Percentiles rank a stretch among this genome's conserved stretches.
Conservation (phyloP, 345 rosid species). For the Brassica cretica region DNA sequence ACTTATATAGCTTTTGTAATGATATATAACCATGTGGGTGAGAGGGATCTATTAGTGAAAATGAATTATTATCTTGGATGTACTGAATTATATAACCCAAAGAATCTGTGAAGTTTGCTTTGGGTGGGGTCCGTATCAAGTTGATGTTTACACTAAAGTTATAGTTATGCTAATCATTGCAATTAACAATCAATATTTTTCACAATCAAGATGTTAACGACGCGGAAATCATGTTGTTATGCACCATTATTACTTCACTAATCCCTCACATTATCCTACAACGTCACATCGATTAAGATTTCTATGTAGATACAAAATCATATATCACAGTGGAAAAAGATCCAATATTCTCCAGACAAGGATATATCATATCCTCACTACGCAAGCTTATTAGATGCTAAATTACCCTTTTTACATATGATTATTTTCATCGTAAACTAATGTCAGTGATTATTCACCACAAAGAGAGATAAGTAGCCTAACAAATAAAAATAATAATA, state of each 20-base stretch:
- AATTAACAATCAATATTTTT: conserved; percentile 48
- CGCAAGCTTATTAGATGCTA: background rate
- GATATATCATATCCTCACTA: background rate
- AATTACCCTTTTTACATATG: background rate
- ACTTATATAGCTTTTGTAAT: conserved; percentile 15
- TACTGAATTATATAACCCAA: conserved; percentile 61
- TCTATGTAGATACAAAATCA: conserved; percentile 24
- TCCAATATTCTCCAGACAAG: conserved; percentile 8
- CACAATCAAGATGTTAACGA: conserved; percentile 51
- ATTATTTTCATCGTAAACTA: background rate
- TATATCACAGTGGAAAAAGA: background rate
- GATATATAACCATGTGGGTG: conserved; percentile 31
- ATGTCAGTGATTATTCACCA: background rate
- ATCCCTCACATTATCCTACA: conserved; percentile 36
- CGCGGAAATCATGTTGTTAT: conserved; percentile 54
- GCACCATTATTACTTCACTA: conserved; percentile 60
- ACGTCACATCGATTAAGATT: conserved; percentile 32
- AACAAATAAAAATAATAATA: background rate
- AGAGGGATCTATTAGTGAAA: too few species aligned
- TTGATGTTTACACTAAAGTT: conserved; percentile 52
- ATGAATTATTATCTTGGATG: conserved; percentile 33
- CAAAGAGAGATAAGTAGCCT: background rate
- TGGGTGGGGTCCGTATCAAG: conserved; percentile 52
- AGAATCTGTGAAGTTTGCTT: conserved; percentile 41
- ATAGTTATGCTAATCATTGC: conserved; percentile 52